Conservation (phyloP, 805 yeast genomes). For the Kodamaea restingae region DNA sequence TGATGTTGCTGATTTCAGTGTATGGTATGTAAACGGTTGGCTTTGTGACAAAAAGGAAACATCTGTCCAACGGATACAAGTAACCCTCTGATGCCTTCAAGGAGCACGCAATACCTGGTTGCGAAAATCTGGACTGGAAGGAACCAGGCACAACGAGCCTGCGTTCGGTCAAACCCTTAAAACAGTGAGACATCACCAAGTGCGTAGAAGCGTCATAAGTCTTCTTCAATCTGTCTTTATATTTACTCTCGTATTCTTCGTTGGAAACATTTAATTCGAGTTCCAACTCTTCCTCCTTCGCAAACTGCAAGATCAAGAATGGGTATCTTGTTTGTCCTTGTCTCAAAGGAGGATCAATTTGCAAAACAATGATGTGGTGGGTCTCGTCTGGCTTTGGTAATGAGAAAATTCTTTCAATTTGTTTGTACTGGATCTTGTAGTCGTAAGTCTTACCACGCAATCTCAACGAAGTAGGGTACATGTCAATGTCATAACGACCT, state of each 20-base stretch:
- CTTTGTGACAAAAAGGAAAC: slow-evolving; percentile 85
- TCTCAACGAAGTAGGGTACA: slow-evolving; percentile 82
- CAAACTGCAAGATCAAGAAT: slow-evolving; percentile 83
- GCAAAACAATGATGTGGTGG: slow-evolving; percentile 82
- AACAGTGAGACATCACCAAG: slow-evolving; percentile 79
- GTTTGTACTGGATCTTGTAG: slow-evolving; percentile 87
- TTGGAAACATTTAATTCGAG: slow-evolving; percentile 83
- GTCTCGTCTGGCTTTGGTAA: slow-evolving; percentile 93
- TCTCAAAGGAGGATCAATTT: slow-evolving; percentile 94
- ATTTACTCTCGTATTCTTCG: slow-evolving; percentile 70
- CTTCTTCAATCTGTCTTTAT: slow-evolving; percentile 69
- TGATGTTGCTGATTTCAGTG: slow-evolving; percentile 69
- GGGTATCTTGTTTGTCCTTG: slow-evolving; percentile 98
- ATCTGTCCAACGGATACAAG: slow-evolving; percentile 86
- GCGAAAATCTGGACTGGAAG: slow-evolving; percentile 68
- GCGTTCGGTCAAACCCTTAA: slow-evolving; percentile 86
- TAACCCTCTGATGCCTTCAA: slow-evolving; percentile 94
- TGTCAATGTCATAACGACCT: slow-evolving; percentile 96
- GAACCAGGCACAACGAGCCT: slow-evolving; percentile 82
- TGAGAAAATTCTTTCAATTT: slow-evolving; percentile 85
- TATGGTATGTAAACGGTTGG: slow-evolving; percentile 91
- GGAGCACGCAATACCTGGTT: slow-evolving; percentile 87
- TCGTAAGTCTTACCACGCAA: slow-evolving; percentile 97
- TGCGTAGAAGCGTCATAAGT: slow-evolving; percentile 81
- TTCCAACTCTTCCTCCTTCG: slow-evolving; percentile 86